Percentiles rank a stretch among this genome's conserved stretches.
These are phyloP conservation scores for Ganoderma lingzhi DNA, from an alignment of 1,284 basidiomycete species.

Conservation along the genomic window DNA sequence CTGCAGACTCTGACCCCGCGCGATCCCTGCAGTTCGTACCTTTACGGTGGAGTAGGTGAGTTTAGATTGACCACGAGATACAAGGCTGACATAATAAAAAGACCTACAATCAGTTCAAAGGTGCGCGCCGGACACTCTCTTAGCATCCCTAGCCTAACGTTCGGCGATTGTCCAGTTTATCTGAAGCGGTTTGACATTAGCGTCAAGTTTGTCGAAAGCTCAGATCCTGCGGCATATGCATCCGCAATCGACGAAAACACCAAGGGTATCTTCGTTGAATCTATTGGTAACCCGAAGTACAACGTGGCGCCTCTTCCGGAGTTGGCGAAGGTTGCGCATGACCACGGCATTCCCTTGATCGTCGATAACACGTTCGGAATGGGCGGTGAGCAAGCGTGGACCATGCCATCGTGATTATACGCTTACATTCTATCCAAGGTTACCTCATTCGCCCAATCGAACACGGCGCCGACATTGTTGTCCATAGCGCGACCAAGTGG, in stretches of 20 bases:
- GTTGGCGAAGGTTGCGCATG: conserved; percentile 81
- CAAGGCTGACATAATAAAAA: conserved; percentile 30
- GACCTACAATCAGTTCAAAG: conserved; percentile 93
- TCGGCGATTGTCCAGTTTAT: conserved; percentile 55
- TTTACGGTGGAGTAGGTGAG: conserved; percentile 70
- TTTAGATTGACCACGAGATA: conserved; percentile 6
- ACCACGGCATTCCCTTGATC: conserved; percentile 78
- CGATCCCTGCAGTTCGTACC: conserved; percentile 51
- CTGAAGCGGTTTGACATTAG: conserved; percentile 83
- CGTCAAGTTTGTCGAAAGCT: conserved; percentile 79
- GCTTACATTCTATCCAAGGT: conserved; percentile 46
- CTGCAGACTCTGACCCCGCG: neutral
- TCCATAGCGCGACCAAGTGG: conserved; percentile 93
- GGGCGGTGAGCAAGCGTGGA: conserved; percentile 56
- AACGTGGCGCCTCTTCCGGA: conserved; percentile 73
- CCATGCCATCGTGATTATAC: too few species aligned
- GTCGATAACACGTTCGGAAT: conserved; percentile 95
- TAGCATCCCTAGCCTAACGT: neutral
- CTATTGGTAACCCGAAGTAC: conserved; percentile 89
- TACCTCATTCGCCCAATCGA: conserved; percentile 81
- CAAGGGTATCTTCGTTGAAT: conserved; percentile 84
- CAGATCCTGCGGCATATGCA: conserved; percentile 70
- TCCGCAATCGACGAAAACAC: conserved; percentile 84
- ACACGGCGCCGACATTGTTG: conserved; percentile 85
- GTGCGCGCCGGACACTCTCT: conserved; percentile 40